A percentile compares a stretch with the other conserved stretches of the same genome.
These are phyloP conservation scores for Bullera alba DNA, from an alignment of 768 basidiomycete species.

Conservation along the genomic window DNA sequence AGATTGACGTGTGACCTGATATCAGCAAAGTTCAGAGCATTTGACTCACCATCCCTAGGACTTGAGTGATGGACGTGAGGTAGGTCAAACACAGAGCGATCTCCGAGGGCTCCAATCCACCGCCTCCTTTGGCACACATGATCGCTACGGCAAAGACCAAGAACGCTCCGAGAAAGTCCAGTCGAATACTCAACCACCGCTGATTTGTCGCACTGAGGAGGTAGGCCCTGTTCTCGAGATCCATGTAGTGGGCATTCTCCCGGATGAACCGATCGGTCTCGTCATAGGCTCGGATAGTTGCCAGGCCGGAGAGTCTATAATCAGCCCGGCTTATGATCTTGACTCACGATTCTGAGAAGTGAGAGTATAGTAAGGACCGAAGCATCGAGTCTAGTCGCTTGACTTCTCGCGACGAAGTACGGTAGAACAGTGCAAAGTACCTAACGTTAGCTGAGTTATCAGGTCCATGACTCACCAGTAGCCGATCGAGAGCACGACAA, in stretches of 20 bases:
- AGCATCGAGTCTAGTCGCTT: slow-evolving; percentile 66
- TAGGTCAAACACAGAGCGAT: slow-evolving; percentile 66
- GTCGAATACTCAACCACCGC: slow-evolving; percentile 66
- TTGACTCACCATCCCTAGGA: slow-evolving; percentile 35
- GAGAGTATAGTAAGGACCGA: slow-evolving; percentile 77
- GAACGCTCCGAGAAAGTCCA: slow-evolving; percentile 76
- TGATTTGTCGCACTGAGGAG: slow-evolving; percentile 72
- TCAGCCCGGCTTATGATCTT: slow-evolving; percentile 46
- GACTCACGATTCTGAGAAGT: slow-evolving; percentile 77
- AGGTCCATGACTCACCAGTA: slow-evolving; percentile 22
- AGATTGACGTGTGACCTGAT: slow-evolving; percentile 28
- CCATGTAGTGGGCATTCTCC: slow-evolving; percentile 69
- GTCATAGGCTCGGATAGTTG: slow-evolving; percentile 77
- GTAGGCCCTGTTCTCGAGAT: slow-evolving; percentile 85
- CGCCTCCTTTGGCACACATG: slow-evolving; percentile 67
- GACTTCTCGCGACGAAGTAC: slow-evolving; percentile 74
- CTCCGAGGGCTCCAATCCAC: slow-evolving; percentile 65
- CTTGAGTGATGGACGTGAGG: slow-evolving; percentile 31
- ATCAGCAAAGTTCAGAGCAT: background rate
- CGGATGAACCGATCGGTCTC: slow-evolving; percentile 65
- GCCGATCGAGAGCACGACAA: slow-evolving; percentile 29
- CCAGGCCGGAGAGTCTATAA: slow-evolving; percentile 32
- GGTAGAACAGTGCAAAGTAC: slow-evolving; percentile 63
- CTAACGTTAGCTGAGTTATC: slow-evolving; percentile 1
- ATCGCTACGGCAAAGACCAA: slow-evolving; percentile 54